phyloP scores from a whole-genome alignment of 805 yeast genomes.

The Starmera pachycereana region DNA sequence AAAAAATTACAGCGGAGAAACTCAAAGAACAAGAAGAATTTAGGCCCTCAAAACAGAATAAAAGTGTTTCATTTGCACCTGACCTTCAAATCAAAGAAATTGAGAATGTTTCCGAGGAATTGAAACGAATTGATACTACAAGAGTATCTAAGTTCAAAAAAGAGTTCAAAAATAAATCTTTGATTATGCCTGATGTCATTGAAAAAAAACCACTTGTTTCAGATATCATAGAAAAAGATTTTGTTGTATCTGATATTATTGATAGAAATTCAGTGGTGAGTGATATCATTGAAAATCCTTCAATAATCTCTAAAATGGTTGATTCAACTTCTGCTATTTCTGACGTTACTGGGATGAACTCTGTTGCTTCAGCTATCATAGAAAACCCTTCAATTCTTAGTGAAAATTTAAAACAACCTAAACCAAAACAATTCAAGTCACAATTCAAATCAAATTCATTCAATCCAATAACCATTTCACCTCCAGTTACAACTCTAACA shows the following conservation, averaged over 20 bases:
- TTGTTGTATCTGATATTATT: background rate
- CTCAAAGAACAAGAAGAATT: background rate
- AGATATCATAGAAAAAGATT: background rate
- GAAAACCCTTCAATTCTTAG: background rate
- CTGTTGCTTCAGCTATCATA: background rate
- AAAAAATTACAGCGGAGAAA: conserved; percentile 2
- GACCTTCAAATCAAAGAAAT: conserved; percentile 48
- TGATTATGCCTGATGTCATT: conserved; percentile 1
- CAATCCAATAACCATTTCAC: background rate
- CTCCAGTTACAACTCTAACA: background rate
- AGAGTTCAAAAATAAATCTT: background rate
- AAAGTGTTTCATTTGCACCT: conserved; percentile 45
- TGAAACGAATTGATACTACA: conserved; percentile 19
- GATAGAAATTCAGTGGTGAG: background rate
- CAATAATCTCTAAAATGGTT: background rate
- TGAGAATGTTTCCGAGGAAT: conserved; percentile 42
- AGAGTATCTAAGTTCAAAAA: conserved; percentile 15
- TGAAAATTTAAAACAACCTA: conserved; percentile 1
- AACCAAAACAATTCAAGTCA: conserved; percentile 10
- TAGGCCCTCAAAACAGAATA: conserved; percentile 16
- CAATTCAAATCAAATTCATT: conserved; percentile 18
- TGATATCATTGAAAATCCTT: conserved; percentile 8
- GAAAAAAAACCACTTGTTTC: conserved; percentile 1
- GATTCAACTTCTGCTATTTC: background rate
- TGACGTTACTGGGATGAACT: background rate